These are phyloP conservation scores for Entelexis sorbosivorans DNA, from an alignment of 1,139 yeast genomes.

Conservation along the genomic window DNA sequence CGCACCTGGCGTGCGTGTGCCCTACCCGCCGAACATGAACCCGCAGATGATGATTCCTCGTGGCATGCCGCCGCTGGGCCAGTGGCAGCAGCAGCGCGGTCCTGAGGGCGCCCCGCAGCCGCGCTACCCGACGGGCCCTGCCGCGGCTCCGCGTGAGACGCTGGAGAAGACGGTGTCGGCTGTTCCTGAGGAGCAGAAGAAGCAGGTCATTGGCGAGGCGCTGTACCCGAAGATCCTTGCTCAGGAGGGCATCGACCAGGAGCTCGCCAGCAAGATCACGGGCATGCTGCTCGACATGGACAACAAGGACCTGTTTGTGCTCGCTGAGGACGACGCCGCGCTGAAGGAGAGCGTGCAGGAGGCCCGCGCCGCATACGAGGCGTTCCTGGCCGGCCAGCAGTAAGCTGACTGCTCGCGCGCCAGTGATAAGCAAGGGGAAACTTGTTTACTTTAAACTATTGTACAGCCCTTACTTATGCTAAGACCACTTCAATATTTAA, in stretches of 20 bases:
- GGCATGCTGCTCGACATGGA: slow-evolving; percentile 98
- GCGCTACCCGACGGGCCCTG: slow-evolving; percentile 21
- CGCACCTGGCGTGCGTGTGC: slow-evolving; percentile 19
- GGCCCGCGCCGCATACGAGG: slow-evolving; percentile 66
- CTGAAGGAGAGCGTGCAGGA: slow-evolving; percentile 89
- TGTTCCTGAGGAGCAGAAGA: slow-evolving; percentile 69
- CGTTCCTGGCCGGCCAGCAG: slow-evolving; percentile 29
- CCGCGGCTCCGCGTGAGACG: slow-evolving; percentile 24
- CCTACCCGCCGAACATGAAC: slow-evolving; percentile 28
- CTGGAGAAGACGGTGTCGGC: slow-evolving; percentile 31
- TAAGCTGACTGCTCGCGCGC: slow-evolving; percentile 11
- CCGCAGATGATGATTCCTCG: slow-evolving; percentile 67
- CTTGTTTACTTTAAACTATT: background rate
- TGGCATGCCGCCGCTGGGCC: slow-evolving; percentile 51
- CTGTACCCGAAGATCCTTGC: slow-evolving; percentile 88
- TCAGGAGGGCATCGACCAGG: slow-evolving; percentile 78
- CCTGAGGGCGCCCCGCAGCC: slow-evolving; percentile 23
- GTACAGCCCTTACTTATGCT: slow-evolving; percentile 4
- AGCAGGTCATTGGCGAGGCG: slow-evolving; percentile 95
- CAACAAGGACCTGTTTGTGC: slow-evolving; percentile 77
- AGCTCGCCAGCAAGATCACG: slow-evolving; percentile 97
- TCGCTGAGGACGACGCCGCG: slow-evolving; percentile 73
- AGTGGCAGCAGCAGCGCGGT: slow-evolving; percentile 49
- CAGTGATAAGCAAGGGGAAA: background rate
- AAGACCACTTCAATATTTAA: background rate